phyloP scores from a whole-genome alignment of 192 early-diverging fungal genomes.

The Coemansia sp. region DNA sequence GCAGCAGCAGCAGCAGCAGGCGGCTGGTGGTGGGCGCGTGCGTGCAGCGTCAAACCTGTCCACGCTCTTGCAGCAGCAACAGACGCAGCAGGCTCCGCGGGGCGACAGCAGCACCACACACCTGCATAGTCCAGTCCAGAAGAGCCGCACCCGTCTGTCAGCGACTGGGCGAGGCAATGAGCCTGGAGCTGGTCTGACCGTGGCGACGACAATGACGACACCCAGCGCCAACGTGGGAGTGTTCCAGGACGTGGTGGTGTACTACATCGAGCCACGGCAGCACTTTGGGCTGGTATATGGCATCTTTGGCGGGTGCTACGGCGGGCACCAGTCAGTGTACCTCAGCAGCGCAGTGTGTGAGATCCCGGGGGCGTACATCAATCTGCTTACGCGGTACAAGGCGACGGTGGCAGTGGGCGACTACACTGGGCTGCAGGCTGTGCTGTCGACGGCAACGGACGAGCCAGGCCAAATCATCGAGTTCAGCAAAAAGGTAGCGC shows the following conservation, averaged over 20 bases:
- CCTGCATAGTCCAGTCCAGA: slow-evolving; percentile 2
- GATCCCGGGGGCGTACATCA: slow-evolving; percentile 67
- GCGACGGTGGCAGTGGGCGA: slow-evolving; percentile 71
- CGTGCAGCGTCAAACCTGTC: slow-evolving; percentile 32
- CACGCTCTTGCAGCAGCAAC: slow-evolving; percentile 19
- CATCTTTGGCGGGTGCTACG: slow-evolving; percentile 66
- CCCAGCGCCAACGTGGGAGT: slow-evolving; percentile 29
- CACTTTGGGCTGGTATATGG: slow-evolving; percentile 74
- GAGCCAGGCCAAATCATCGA: slow-evolving; percentile 55
- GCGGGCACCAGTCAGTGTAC: slow-evolving; percentile 69
- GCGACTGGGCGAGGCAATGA: neutral
- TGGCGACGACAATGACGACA: neutral
- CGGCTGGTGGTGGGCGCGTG: slow-evolving; percentile 12
- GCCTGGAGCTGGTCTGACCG: slow-evolving; percentile 4
- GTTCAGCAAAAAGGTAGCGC: slow-evolving; percentile 58
- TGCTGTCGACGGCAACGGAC: slow-evolving; percentile 58
- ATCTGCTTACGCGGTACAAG: slow-evolving; percentile 64
- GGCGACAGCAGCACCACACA: neutral
- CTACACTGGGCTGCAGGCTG: slow-evolving; percentile 63
- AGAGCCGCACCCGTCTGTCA: neutral
- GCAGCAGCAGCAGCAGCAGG: slow-evolving; percentile 1
- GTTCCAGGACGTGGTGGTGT: slow-evolving; percentile 58
- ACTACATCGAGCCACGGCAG: slow-evolving; percentile 77
- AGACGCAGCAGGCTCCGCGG: neutral
- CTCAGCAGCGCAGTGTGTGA: slow-evolving; percentile 62